Evolutionary conservation across 2,329 filamentous ascomycete genomes (phyloP).

Genomic region (Xylaria sp.): DNA sequence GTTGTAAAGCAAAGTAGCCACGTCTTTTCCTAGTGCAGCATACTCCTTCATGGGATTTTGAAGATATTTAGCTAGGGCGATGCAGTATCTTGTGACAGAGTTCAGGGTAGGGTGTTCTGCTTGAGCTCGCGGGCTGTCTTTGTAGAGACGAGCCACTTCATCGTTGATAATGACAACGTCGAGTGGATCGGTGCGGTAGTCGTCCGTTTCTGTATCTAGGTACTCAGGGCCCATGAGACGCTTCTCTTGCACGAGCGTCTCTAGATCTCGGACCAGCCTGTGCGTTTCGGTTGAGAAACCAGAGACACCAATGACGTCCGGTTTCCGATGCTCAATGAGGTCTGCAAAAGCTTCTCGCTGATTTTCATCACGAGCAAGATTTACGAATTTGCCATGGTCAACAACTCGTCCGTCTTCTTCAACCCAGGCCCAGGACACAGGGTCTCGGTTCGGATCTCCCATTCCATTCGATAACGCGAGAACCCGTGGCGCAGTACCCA

Average conservation of each 20-base stretch:
- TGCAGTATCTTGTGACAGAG: slow-evolving; percentile 86
- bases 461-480: slow-evolving; percentile 88
- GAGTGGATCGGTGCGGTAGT: slow-evolving; percentile 79
- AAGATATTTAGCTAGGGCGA: slow-evolving; percentile 88
- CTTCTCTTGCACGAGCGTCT: slow-evolving; percentile 80
- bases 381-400: slow-evolving; percentile 87
- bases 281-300: slow-evolving; percentile 90
- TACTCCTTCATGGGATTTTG: slow-evolving; percentile 98
- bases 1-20: slow-evolving; percentile 87
- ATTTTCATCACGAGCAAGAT: slow-evolving; percentile 76
- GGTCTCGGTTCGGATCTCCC: slow-evolving; percentile 77
- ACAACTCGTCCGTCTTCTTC: slow-evolving; percentile 91
- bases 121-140: slow-evolving; percentile 83
- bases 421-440: slow-evolving; percentile 90
- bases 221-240: slow-evolving; percentile 83
- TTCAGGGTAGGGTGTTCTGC: slow-evolving; percentile 83
- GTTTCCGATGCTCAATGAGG: slow-evolving; percentile 79
- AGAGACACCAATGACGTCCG: slow-evolving; percentile 89
- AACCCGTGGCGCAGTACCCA: slow-evolving; percentile 88
- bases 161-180: slow-evolving; percentile 95
- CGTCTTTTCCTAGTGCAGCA: slow-evolving; percentile 87
- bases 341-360: slow-evolving; percentile 78
- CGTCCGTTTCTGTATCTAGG: slow-evolving; percentile 78
- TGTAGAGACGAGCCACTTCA: slow-evolving; percentile 95
- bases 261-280: slow-evolving; percentile 82